Conservation (phyloP, 2,329 filamentous ascomycete species). For the Arthroderma uncinatum region DNA sequence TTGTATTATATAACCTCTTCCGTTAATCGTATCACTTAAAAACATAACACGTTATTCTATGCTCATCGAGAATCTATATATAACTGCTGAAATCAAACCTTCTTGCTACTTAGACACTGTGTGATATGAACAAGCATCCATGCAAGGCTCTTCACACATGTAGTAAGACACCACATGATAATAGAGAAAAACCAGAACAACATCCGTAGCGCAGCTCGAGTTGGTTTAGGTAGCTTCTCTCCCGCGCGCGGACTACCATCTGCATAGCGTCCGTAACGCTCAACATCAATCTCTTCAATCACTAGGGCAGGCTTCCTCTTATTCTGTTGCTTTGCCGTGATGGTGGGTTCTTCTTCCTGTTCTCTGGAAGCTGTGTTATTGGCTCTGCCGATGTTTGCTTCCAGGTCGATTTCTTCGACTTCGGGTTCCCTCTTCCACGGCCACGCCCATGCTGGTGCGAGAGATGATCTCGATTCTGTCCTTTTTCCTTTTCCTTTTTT, state of each 20-base stretch:
- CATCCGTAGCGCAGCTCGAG: conserved; percentile 26
- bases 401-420: conserved; percentile 14
- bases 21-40: background rate
- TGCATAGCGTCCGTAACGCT: conserved; percentile 34
- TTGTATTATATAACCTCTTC: background rate
- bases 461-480: conserved; percentile 1
- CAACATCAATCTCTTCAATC: conserved; percentile 36
- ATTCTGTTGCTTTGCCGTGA: conserved; percentile 9
- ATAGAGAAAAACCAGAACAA: conserved; percentile 31
- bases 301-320: conserved; percentile 25
- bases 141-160: conserved; percentile 30
- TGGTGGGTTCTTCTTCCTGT: background rate
- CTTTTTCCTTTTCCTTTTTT: background rate
- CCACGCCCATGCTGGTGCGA: conserved; percentile 3
- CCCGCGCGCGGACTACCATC: conserved; percentile 27
- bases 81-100: conserved; percentile 22
- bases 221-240: conserved; percentile 30
- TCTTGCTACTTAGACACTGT: conserved; percentile 33
- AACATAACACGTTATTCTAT: background rate
- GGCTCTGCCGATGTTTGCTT: conserved; percentile 13
- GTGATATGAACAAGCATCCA: conserved; percentile 33
- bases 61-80: background rate
- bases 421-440: conserved; percentile 2
- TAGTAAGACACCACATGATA: conserved; percentile 29
- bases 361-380: conserved; percentile 9